phyloP scores from a whole-genome alignment of 306 rosid species.

The Citrullus amarus region DNA sequence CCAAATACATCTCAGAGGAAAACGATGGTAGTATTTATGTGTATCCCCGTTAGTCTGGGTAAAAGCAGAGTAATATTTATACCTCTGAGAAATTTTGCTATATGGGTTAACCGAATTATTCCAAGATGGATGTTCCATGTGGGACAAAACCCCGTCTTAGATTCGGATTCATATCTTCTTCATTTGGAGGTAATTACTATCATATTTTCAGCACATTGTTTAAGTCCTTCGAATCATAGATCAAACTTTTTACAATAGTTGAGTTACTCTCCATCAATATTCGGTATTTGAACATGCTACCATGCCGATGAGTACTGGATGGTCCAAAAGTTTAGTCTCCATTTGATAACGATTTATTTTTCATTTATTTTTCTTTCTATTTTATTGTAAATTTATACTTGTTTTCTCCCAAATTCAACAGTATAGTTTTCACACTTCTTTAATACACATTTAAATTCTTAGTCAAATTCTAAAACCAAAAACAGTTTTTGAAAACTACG shows the following conservation, averaged over 20 bases:
- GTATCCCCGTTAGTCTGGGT: conserved; percentile 88
- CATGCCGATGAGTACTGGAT: background rate
- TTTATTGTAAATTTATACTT: too few species aligned
- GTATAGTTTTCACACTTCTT: too few species aligned
- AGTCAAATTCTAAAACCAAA: too few species aligned
- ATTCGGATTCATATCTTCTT: conserved; percentile 91
- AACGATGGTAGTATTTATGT: conserved; percentile 41
- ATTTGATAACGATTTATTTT: too few species aligned
- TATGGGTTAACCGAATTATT: conserved; percentile 59
- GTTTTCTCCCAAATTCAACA: too few species aligned
- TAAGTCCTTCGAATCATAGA: background rate
- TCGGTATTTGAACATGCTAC: background rate
- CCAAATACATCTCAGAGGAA: conserved; percentile 15
- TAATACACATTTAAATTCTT: too few species aligned
- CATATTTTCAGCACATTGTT: background rate
- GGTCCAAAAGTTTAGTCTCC: background rate
- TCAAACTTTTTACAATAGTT: background rate
- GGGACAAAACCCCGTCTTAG: conserved; percentile 70
- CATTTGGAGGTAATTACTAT: conserved; percentile 62
- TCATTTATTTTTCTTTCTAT: too few species aligned
- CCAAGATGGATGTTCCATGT: conserved; percentile 89
- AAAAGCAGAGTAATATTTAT: conserved; percentile 83
- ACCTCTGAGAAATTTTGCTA: conserved; percentile 73
- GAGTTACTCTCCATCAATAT: background rate
- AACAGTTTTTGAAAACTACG: too few species aligned